Base-by-base conservation (phyloP, 2,329 filamentous ascomycete genomes). In the Penicillium sp. region DNA sequence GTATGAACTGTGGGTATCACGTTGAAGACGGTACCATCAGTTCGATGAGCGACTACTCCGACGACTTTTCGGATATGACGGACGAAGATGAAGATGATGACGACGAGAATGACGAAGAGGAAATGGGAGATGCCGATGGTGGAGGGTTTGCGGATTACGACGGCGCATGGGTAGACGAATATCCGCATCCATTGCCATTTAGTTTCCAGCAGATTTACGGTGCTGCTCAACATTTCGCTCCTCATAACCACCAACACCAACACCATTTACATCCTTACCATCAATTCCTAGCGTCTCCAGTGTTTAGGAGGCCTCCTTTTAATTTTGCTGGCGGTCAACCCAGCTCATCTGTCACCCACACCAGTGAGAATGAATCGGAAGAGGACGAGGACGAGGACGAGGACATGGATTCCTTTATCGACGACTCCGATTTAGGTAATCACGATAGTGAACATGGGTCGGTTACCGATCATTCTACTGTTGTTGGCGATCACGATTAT, bases 1-100 rank as follows among this genome's bases (percentile, higher is more conserved):
- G 86, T 63, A 60, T 66, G 21, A 73, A 77, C 20, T 89, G 86
- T 57, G 78, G 81, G 50, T 82, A 80, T 52, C 75, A 78, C 51
- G 73, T 78, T 21, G 78, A 80, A 47, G 73, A 71, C 18, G 51
- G 38, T 8, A 71, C 71, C 70, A 65, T 71, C 69, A 74, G 65
- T 45, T 63, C 76, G 59, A 23, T 43, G 18, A 43, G 40, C 20
- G 50, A 42, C 33, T 47, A 53, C 18, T 53, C 50, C 8, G 76
- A 78, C 16, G 66, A 68, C 35, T 62, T 66, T 46, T 65, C 66
- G 64, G 79, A 63, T 66, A 75, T 61, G 76, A 80, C 65, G 60
- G 78, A 71, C 68, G 76, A 62, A 67, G 71, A 59, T 56, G 64
- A 66, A 30, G 66, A 63, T 14, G 55, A 65, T 45, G 69, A 71